phyloP scores from a whole-genome alignment of 768 basidiomycete species.

The Tylopilus balloui region DNA sequence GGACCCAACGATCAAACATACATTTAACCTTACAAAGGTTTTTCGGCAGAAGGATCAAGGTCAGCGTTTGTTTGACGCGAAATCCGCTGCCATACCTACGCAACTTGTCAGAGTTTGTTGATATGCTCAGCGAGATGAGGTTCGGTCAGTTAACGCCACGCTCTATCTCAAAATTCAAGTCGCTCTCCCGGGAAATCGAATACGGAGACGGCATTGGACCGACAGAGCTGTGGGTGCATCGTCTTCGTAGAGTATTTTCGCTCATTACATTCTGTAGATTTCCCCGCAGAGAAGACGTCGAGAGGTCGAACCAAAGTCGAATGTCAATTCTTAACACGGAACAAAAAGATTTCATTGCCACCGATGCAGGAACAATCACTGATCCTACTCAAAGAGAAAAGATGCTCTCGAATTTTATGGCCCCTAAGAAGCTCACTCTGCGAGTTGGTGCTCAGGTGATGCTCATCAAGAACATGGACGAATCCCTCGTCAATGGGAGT shows the following conservation, averaged over 20 bases:
- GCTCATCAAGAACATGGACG: slow-evolving; percentile 93
- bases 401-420: slow-evolving; percentile 89
- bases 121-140: slow-evolving; percentile 99
- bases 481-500: slow-evolving; percentile 88
- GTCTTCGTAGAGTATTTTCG: not conserved
- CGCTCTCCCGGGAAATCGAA: slow-evolving; percentile 61
- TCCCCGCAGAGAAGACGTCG: slow-evolving; percentile 89
- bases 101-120: slow-evolving; percentile 67
- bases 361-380: slow-evolving; percentile 57
- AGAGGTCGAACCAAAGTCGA: slow-evolving; percentile 70
- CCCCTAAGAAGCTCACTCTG: slow-evolving; percentile 61
- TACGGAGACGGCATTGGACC: slow-evolving; percentile 82
- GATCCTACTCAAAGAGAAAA: slow-evolving; percentile 63
- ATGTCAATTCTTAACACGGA: slow-evolving; percentile 58
- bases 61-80: slow-evolving; percentile 31
- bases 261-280: slow-evolving; percentile 50
- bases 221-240: slow-evolving; percentile 74
- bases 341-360: slow-evolving; percentile 47
- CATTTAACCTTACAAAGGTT: slow-evolving; percentile 91
- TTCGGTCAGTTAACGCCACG: slow-evolving; percentile 65
- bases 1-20: slow-evolving; percentile 68
- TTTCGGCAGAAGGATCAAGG: slow-evolving; percentile 93
- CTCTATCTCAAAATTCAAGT: slow-evolving; percentile 69
- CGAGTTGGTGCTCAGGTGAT: slow-evolving; percentile 86
- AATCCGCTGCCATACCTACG: not conserved